Percentiles rank a stretch among this genome's conserved stretches.
phyloP scores from a whole-genome alignment of 495 filamentous ascomycete species.

The Aspergillus wentii region DNA sequence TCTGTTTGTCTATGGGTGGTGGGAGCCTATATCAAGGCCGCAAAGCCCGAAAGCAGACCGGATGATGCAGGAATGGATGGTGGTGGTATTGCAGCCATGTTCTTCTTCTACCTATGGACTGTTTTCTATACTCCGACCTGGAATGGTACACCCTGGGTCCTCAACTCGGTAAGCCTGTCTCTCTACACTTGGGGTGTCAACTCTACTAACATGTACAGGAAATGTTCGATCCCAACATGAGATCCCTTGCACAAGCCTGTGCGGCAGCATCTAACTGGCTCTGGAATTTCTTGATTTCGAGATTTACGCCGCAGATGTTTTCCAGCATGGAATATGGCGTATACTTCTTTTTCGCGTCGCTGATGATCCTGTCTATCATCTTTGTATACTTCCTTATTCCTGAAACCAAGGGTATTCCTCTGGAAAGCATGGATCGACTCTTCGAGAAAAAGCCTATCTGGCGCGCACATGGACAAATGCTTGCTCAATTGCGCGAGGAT shows the following conservation, averaged over 20 bases:
- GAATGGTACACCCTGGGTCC: constrained; percentile 68
- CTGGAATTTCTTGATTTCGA: constrained; percentile 68
- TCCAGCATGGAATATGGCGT: constrained; percentile 64
- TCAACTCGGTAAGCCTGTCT: constrained; percentile 45
- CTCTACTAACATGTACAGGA: too few relatives aligned
- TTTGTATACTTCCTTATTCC: constrained; percentile 66
- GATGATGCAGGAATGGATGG: constrained; percentile 36
- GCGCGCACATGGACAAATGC: constrained; percentile 47
- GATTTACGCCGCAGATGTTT: constrained; percentile 77
- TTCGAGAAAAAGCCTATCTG: constrained; percentile 54
- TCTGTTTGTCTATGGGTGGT: constrained; percentile 72
- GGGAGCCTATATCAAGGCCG: constrained; percentile 63
- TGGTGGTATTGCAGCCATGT: constrained; percentile 64
- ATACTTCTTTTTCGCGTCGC: constrained; percentile 72
- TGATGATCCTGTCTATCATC: constrained; percentile 62
- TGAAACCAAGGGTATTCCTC: constrained; percentile 57
- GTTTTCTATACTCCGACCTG: constrained; percentile 72
- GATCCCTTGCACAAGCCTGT: constrained; percentile 62
- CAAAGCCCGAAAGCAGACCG: constrained; percentile 35
- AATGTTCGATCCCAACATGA: constrained; percentile 58
- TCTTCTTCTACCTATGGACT: constrained; percentile 80
- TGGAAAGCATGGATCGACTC: constrained; percentile 50
- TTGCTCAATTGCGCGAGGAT: constrained; percentile 42
- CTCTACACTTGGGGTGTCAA: too few relatives aligned
- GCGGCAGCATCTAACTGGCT: constrained; percentile 71